These are phyloP conservation scores for Porogramme epimiltina DNA, from an alignment of 1,284 basidiomycete genomes.

Conservation along the genomic window DNA sequence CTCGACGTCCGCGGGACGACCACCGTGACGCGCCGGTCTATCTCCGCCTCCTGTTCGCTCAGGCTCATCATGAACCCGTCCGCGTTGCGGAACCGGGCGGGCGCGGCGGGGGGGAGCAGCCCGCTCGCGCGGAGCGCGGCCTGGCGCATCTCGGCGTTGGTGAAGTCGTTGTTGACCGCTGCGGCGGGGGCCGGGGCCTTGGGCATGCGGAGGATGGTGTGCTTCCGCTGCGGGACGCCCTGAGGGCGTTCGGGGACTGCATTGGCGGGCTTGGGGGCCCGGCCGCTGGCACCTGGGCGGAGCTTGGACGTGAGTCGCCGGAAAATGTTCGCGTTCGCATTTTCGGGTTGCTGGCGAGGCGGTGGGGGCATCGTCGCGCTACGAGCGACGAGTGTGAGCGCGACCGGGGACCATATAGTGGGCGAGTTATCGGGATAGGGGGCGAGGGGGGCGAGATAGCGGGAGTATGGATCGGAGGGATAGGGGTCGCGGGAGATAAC, in stretches of 20 bases:
- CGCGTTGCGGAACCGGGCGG: constrained; percentile 15
- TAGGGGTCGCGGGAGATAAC: neutral
- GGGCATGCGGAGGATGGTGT: constrained; percentile 19
- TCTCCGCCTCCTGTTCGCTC: constrained; percentile 35
- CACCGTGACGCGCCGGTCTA: constrained; percentile 29
- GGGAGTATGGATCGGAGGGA: neutral
- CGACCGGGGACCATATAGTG: too few species aligned
- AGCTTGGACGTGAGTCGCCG: constrained; percentile 22
- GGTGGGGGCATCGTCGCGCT: constrained; percentile 10
- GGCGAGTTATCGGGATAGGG: too few species aligned
- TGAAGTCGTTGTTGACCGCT: constrained; percentile 29
- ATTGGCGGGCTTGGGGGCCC: neutral
- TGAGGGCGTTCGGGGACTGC: neutral
- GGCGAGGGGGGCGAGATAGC: too few species aligned
- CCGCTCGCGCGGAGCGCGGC: constrained; percentile 34
- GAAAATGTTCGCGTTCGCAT: constrained; percentile 12
- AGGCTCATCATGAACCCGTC: constrained; percentile 27
- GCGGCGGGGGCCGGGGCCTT: constrained; percentile 19
- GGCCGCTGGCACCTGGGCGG: constrained; percentile 7
- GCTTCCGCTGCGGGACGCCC: constrained; percentile 2
- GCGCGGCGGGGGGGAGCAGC: constrained; percentile 25
- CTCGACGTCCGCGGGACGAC: constrained; percentile 17
- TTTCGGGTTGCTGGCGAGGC: neutral
- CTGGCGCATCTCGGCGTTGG: constrained; percentile 29
- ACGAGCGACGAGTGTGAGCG: constrained; percentile 2